Evolutionary conservation across 345 rosid species (phyloP).

Genomic region (Diplotaxis tenuifolia): DNA sequence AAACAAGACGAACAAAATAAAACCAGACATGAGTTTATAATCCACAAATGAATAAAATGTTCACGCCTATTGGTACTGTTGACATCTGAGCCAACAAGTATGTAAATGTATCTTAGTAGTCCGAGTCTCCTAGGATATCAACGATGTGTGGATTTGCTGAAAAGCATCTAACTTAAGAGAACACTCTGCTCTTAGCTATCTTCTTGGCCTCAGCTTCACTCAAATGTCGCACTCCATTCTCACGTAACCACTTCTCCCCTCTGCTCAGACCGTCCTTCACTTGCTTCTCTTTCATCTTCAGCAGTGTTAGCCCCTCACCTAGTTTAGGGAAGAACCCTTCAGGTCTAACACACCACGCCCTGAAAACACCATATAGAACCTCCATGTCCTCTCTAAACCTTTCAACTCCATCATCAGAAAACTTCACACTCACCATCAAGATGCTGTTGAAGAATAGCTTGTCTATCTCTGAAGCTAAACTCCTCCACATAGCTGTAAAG

Average conservation of each 20-base stretch:
- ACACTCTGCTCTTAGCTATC: slow-evolving; percentile 55
- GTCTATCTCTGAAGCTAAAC: slow-evolving; percentile 70
- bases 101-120: slow-evolving; percentile 12
- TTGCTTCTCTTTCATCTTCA: slow-evolving; percentile 64
- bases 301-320: slow-evolving; percentile 58
- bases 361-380: slow-evolving; percentile 64
- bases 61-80: slow-evolving; percentile 4
- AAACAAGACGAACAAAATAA: not conserved
- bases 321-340: slow-evolving; percentile 74
- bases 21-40: not conserved
- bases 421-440: slow-evolving; percentile 59
- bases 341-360: slow-evolving; percentile 83
- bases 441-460: slow-evolving; percentile 55
- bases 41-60: slow-evolving; percentile 33
- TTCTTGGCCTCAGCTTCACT: slow-evolving; percentile 58
- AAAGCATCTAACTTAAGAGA: slow-evolving; percentile 21
- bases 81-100: not conserved
- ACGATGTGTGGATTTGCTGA: slow-evolving; percentile 8
- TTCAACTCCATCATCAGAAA: slow-evolving; percentile 55
- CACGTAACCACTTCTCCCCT: slow-evolving; percentile 54
- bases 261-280: slow-evolving; percentile 40
- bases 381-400: slow-evolving; percentile 63
- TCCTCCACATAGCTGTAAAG: slow-evolving; percentile 74
- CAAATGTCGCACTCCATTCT: slow-evolving; percentile 61
- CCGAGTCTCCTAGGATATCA: not conserved